Percentiles rank a stretch among this genome's conserved stretches.
Evolutionary conservation across 2,329 filamentous ascomycete genomes (phyloP).

Genomic region (Monosporascus ibericus): DNA sequence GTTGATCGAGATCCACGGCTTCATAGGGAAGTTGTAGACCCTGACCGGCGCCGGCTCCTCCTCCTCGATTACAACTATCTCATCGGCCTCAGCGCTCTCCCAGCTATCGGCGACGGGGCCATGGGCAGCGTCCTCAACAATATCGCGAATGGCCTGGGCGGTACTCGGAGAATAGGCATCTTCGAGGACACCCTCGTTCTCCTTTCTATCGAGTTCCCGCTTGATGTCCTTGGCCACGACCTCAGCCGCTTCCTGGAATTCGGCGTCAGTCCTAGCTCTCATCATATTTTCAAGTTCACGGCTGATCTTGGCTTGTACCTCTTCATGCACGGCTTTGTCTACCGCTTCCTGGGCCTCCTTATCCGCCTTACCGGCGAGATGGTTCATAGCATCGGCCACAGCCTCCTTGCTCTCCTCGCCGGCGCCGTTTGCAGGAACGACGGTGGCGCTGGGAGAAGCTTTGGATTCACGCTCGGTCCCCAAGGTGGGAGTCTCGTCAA

Average conservation of each 20-base stretch:
- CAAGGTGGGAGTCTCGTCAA: slow-evolving; percentile 24
- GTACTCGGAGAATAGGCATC: slow-evolving; percentile 43
- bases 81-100: slow-evolving; percentile 78
- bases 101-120: slow-evolving; percentile 74
- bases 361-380: slow-evolving; percentile 50
- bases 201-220: slow-evolving; percentile 48
- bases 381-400: slow-evolving; percentile 63
- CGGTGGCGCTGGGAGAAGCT: slow-evolving; percentile 4
- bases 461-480: slow-evolving; percentile 13
- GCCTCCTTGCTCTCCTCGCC: slow-evolving; percentile 49
- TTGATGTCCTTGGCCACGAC: slow-evolving; percentile 43
- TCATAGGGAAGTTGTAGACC: slow-evolving; percentile 95
- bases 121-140: slow-evolving; percentile 51
- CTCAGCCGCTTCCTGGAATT: slow-evolving; percentile 46
- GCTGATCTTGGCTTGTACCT: slow-evolving; percentile 41
- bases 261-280: slow-evolving; percentile 45
- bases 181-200: slow-evolving; percentile 48
- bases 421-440: slow-evolving; percentile 3
- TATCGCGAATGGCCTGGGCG: slow-evolving; percentile 42
- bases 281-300: slow-evolving; percentile 44
- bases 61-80: slow-evolving; percentile 59
- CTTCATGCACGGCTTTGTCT: slow-evolving; percentile 46
- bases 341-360: slow-evolving; percentile 59
- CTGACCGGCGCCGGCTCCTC: slow-evolving; percentile 62
- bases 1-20: slow-evolving; percentile 86